Conservation (phyloP, 352 stramenopile species). For the Phytophthora pini region DNA sequence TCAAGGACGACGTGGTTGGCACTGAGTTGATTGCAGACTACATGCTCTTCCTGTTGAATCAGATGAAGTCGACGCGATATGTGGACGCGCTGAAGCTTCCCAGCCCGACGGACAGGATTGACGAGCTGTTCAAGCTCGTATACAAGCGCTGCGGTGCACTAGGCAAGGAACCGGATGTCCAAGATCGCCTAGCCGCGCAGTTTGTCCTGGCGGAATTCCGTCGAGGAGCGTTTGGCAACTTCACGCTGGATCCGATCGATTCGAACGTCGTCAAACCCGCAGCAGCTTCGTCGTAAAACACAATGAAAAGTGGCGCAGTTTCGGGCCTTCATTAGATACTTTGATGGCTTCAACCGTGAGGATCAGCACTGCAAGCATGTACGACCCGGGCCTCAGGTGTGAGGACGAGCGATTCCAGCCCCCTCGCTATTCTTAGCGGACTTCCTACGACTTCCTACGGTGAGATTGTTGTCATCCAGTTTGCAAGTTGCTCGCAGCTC, state of each 20-base stretch:
- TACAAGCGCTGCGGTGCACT: conserved; percentile 75
- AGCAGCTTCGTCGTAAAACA: conserved; percentile 24
- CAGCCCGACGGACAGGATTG: conserved; percentile 78
- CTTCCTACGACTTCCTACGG: background rate
- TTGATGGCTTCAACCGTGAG: conserved; percentile 11
- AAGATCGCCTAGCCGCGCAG: conserved; percentile 67
- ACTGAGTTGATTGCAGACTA: conserved; percentile 90
- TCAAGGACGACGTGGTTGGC: conserved; percentile 89
- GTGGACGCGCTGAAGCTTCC: conserved; percentile 73
- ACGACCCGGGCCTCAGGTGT: conserved; percentile 12
- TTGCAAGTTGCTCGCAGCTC: conserved; percentile 33
- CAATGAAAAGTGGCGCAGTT: conserved; percentile 18
- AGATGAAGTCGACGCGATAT: conserved; percentile 80
- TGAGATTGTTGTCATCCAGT: conserved; percentile 14
- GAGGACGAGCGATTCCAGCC: conserved; percentile 20
- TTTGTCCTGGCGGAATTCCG: conserved; percentile 82
- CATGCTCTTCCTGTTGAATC: conserved; percentile 89
- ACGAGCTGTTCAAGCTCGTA: conserved; percentile 66
- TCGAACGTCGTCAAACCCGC: conserved; percentile 17
- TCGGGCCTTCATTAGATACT: background rate
- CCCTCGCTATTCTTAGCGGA: conserved; percentile 33
- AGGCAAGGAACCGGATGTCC: conserved; percentile 81
- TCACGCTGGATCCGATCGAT: conserved; percentile 77
- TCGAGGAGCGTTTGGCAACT: conserved; percentile 78
- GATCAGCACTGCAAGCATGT: conserved; percentile 16